Evolutionary conservation across 495 filamentous ascomycete species (phyloP).

Genomic region (Penicillium egyptiacum): DNA sequence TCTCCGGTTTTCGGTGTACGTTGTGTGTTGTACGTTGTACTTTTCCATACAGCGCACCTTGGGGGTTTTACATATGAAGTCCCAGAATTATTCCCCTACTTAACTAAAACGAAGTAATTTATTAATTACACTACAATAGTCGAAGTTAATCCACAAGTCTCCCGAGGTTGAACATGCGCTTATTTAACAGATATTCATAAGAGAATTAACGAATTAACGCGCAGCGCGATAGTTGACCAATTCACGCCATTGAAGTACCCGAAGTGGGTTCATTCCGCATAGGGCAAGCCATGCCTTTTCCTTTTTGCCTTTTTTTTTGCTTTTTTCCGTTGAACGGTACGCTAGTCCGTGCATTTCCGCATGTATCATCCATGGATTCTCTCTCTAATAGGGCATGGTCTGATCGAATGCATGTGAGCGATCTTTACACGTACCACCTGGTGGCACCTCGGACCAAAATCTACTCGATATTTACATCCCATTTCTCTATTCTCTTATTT

Average conservation of each 20-base stretch:
- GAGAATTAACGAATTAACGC: conserved; percentile 3
- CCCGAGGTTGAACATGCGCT: not conserved
- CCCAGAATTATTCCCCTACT: not conserved
- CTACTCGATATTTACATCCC: not conserved
- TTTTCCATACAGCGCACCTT: not conserved
- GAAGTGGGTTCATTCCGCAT: not conserved
- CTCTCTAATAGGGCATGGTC: conserved; percentile 3
- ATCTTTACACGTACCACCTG: conserved; percentile 17
- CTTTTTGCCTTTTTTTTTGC: not conserved
- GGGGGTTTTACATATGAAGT: not conserved
- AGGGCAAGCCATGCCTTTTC: not conserved
- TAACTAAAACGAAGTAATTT: too few relatives aligned
- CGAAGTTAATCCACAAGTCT: too few relatives aligned
- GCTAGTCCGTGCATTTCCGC: conserved; percentile 12
- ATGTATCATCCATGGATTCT: too few relatives aligned
- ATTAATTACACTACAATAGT: too few relatives aligned
- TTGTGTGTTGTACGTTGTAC: too few relatives aligned
- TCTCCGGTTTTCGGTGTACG: not conserved
- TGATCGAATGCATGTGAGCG: conserved; percentile 13
- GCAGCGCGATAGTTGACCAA: conserved; percentile 1
- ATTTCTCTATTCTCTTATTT: not conserved
- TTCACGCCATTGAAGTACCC: not conserved
- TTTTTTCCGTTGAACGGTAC: conserved; percentile 1
- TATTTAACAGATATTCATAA: not conserved
- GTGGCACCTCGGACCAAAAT: not conserved